Base-by-base conservation (phyloP, 129 eudicot genomes). In the Lonicera japonica region DNA sequence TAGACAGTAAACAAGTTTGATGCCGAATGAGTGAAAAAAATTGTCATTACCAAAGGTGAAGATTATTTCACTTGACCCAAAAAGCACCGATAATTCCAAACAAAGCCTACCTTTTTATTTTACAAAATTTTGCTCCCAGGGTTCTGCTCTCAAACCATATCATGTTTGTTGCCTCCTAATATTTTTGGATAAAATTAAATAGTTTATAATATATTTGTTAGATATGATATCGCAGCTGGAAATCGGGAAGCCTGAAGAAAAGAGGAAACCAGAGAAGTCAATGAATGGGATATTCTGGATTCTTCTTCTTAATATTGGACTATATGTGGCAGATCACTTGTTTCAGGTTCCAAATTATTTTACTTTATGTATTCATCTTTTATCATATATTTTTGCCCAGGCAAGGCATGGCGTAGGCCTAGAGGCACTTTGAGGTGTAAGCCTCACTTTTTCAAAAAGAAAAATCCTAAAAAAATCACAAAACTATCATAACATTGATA, bases 261-360 rank as follows among this genome's bases (percentile, higher is more conserved):
- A 65, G 68, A 71, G 69, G 79, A 90, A 86, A 69, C 78, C 78
- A 0, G 88, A 70, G 72, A 89, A 82, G 88, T 83, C 64, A 69
- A 96, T 85, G 71, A 92, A 87, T 78, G 98, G 96, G 22, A 73
- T 92, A 58, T 92, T 87, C 80, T 92, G 96, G 95, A 92, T 92
- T 75, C 70, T 92, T 63, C 95, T 92, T 43, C 81, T 92, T 34
- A 92, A 92, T 59, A 75, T 92, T 67, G 98, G 96, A 36, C 61
- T 87, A 63, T 92, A 5, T 72, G 79, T 82, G 56, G 98, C 98
- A 52, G 98, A 92, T 80, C 98, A 92, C 71, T 54, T 92, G 18
- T 82, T 92, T 61, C 96, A 84, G 98, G 98, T 87, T 63, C 50
- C 14, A 18, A 50, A 17, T 21, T 55, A 21, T 23, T n/a, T 62